Conservation (phyloP, 371 early-diverging fungal genomes). For the Syncephalastrum racemosum region DNA sequence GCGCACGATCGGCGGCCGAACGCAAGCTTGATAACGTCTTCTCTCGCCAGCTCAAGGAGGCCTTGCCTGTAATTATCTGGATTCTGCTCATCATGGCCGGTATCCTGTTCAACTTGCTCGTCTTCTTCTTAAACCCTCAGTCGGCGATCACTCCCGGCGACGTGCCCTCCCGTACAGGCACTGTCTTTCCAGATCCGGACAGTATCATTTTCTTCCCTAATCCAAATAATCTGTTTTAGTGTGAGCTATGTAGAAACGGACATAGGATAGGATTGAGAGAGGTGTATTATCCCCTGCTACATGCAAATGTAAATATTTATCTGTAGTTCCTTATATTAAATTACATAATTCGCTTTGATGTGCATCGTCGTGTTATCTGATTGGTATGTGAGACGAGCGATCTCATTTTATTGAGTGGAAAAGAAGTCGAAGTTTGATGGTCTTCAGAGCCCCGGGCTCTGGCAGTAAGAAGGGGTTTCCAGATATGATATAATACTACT, state of each 20-base stretch:
- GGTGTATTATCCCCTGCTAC: too few species aligned
- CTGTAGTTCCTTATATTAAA: too few species aligned
- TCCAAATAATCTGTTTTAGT: conserved; percentile 10
- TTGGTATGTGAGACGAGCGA: too few species aligned
- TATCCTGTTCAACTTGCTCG: conserved; percentile 29
- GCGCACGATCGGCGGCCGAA: conserved; percentile 47
- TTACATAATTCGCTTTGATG: too few species aligned
- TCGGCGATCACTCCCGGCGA: conserved; percentile 1
- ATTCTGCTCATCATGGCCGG: conserved; percentile 29
- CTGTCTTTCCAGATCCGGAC: conserved; percentile 23
- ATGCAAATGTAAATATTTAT: too few species aligned
- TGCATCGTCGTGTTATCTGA: too few species aligned
- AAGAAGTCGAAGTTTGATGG: too few species aligned
- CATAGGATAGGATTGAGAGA: too few species aligned
- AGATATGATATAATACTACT: background rate
- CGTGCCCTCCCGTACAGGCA: background rate
- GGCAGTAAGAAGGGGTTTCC: too few species aligned
- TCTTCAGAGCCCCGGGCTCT: too few species aligned
- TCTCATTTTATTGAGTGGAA: too few species aligned
- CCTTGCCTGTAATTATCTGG: conserved; percentile 44
- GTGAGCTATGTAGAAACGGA: too few species aligned
- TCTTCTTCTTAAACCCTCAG: conserved; percentile 24
- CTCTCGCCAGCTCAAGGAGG: conserved; percentile 37
- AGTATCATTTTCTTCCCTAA: conserved; percentile 46
- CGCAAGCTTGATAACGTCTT: conserved; percentile 36